A percentile compares a stretch with the other conserved stretches of the same genome.
phyloP scores from a whole-genome alignment of 306 rosid species.

The Inga oerstediana region DNA sequence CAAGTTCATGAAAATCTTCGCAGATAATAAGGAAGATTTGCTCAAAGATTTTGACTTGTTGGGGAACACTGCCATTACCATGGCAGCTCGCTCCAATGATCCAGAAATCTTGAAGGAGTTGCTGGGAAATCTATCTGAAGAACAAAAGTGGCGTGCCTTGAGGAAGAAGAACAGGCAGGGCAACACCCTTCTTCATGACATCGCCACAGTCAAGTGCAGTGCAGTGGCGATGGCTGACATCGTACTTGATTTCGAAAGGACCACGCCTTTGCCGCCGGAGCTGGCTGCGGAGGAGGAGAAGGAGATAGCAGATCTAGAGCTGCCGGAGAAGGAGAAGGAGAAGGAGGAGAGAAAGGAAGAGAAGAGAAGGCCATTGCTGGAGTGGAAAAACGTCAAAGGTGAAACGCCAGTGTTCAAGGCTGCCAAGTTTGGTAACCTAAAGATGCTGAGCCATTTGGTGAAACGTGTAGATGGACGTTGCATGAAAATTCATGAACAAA shows the following conservation, averaged over 20 bases:
- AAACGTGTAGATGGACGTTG: neutral
- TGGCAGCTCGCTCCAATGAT: neutral
- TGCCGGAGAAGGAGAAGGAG: neutral
- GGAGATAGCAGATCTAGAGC: too few species aligned
- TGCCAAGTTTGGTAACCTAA: slow-evolving; percentile 2
- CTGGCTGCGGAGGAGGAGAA: too few species aligned
- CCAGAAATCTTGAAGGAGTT: neutral
- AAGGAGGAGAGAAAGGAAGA: neutral
- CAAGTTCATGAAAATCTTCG: neutral
- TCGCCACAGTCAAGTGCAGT: neutral
- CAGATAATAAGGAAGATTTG: neutral
- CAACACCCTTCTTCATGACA: neutral
- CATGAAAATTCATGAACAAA: neutral
- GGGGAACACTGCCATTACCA: neutral
- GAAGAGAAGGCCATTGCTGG: neutral
- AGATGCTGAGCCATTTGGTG: neutral
- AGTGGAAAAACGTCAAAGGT: neutral
- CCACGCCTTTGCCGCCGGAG: neutral
- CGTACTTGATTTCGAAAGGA: neutral
- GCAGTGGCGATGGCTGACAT: neutral
- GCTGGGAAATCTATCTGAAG: neutral
- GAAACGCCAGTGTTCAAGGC: slow-evolving; percentile 34
- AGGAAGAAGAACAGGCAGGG: neutral
- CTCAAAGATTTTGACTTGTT: neutral
- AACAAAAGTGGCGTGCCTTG: neutral